Evolutionary conservation across 2,329 filamentous ascomycete species (phyloP).

Genomic region (Incumbomyces delicatus): DNA sequence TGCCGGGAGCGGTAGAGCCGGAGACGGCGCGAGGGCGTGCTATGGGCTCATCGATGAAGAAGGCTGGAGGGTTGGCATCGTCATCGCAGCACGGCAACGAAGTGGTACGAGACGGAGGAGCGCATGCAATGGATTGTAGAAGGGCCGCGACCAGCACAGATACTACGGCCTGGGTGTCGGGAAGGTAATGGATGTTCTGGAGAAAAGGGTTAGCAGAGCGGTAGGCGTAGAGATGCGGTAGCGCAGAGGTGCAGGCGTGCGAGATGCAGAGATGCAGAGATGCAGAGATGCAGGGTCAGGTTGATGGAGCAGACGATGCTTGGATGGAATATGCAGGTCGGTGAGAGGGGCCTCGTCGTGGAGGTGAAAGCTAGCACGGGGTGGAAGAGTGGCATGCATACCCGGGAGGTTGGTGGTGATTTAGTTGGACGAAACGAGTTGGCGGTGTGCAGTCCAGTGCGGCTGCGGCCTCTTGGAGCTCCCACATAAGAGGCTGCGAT

Average conservation of each 20-base stretch:
- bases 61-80: constrained; percentile 36
- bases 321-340: neutral
- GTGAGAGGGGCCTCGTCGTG: constrained; percentile 8
- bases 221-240: constrained; percentile 3
- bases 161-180: constrained; percentile 8
- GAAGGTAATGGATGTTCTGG: neutral
- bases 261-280: constrained; percentile 1
- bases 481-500: constrained; percentile 19
- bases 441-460: constrained; percentile 21
- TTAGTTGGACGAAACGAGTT: constrained; percentile 8
- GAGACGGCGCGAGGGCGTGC: constrained; percentile 1
- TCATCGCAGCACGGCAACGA: constrained; percentile 37
- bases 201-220: constrained; percentile 1
- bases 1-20: neutral
- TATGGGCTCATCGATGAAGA: neutral
- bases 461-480: constrained; percentile 26
- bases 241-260: neutral
- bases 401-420: constrained; percentile 17
- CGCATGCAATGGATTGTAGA: constrained; percentile 11
- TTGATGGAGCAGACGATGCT: no score
- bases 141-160: constrained; percentile 21
- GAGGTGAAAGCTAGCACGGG: constrained; percentile 15
- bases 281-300: neutral
- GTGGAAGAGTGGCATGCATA: constrained; percentile 19
- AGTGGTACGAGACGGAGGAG: constrained; percentile 13